Percentiles rank a stretch among this genome's conserved stretches.
Conservation (phyloP, 2,329 filamentous ascomycete genomes). For the Stachybotrys chartarum region DNA sequence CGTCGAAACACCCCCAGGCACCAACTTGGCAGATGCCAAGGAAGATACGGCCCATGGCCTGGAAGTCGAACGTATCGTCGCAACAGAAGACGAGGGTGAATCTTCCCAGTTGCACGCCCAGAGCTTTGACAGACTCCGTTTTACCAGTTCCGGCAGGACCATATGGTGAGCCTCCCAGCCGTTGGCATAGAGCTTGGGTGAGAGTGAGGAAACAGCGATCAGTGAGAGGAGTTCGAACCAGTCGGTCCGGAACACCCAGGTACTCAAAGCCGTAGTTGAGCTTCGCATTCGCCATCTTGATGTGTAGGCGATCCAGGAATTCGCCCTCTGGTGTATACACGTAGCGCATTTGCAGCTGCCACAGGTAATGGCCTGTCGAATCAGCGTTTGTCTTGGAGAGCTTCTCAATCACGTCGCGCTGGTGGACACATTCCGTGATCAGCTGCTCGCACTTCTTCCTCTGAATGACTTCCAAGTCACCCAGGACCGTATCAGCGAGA, state of each 20-base stretch:
- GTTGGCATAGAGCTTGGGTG: slow-evolving; percentile 90
- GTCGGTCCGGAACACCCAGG: slow-evolving; percentile 87
- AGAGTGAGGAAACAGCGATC: slow-evolving; percentile 98
- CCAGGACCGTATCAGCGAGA: slow-evolving; percentile 81
- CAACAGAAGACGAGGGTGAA: slow-evolving; percentile 99
- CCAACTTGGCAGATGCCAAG: slow-evolving; percentile 98
- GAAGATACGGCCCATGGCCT: slow-evolving; percentile 99
- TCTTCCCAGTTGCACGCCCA: slow-evolving; percentile 90
- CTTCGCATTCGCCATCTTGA: slow-evolving; percentile 95
- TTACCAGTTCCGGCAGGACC: slow-evolving; percentile 97
- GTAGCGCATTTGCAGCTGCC: slow-evolving; percentile 97
- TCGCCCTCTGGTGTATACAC: slow-evolving; percentile 80
- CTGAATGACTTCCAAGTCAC: slow-evolving; percentile 77
- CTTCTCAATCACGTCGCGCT: slow-evolving; percentile 87
- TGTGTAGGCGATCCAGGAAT: slow-evolving; percentile 70
- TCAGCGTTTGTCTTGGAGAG: slow-evolving; percentile 69
- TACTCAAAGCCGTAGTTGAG: slow-evolving; percentile 98
- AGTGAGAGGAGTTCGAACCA: slow-evolving; percentile 93
- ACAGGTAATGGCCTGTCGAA: slow-evolving; percentile 75
- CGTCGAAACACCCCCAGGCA: slow-evolving; percentile 99
- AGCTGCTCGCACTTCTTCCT: slow-evolving; percentile 97
- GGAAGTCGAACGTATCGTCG: slow-evolving; percentile 99
- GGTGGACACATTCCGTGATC: slow-evolving; percentile 98
- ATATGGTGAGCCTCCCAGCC: slow-evolving; percentile 93
- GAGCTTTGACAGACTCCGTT: slow-evolving; percentile 96